phyloP scores from a whole-genome alignment of 2,329 filamentous ascomycete genomes.

The Pestalotiopsis fici region DNA sequence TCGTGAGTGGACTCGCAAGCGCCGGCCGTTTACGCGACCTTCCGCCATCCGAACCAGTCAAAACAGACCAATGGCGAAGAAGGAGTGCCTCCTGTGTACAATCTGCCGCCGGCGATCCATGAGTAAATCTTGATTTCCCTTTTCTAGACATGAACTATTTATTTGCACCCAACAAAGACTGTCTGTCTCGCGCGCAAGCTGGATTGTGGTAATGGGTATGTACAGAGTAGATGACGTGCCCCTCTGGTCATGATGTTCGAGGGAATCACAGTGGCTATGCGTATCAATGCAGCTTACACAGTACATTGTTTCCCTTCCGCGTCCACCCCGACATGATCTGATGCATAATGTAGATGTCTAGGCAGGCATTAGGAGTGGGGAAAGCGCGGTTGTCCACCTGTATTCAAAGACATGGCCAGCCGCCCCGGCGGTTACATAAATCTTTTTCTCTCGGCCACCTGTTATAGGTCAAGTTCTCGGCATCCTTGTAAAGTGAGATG shows the following conservation, averaged over 20 bases:
- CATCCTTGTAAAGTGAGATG: too few species aligned
- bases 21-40: constrained; percentile 30
- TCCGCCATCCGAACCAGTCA: not conserved
- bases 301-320: not conserved
- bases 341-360: too few species aligned
- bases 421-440: not conserved
- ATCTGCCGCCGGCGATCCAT: not conserved
- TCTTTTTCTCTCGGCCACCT: not conserved
- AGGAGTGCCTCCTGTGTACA: not conserved
- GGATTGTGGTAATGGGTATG: too few species aligned
- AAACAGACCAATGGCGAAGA: not conserved
- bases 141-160: not conserved
- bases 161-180: too few species aligned
- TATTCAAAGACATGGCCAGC: not conserved
- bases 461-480: not conserved
- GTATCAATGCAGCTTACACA: not conserved
- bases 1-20: constrained; percentile 27
- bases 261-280: not conserved
- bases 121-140: not conserved
- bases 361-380: not conserved
- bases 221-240: not conserved
- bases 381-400: not conserved
- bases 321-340: not conserved
- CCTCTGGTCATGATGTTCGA: not conserved
- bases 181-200: too few species aligned